A percentile compares a stretch with the other conserved stretches of the same genome.
Conservation (phyloP, 1,139 yeast genomes). For the Petasospora fabianii region DNA sequence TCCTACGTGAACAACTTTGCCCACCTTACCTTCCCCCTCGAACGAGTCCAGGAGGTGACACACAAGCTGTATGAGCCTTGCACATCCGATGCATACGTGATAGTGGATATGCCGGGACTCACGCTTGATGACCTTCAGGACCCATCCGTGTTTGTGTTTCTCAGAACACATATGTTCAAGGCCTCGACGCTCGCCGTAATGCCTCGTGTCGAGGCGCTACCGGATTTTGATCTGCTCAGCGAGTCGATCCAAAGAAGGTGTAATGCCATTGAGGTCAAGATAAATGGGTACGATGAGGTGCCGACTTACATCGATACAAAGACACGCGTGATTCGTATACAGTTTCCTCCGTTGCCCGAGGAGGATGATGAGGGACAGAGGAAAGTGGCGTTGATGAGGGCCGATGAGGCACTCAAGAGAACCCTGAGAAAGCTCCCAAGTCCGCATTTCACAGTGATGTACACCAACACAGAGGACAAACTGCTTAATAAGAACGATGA, state of each 20-base stretch:
- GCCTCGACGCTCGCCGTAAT: slow-evolving; percentile 64
- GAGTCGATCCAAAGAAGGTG: slow-evolving; percentile 28
- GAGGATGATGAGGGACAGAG: slow-evolving; percentile 32
- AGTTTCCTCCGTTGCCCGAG: slow-evolving; percentile 48
- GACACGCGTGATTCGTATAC: slow-evolving; percentile 55
- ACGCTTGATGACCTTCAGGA: slow-evolving; percentile 50
- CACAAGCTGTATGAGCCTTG: slow-evolving; percentile 55
- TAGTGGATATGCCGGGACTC: slow-evolving; percentile 71
- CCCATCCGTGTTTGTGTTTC: slow-evolving; percentile 44
- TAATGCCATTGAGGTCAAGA: slow-evolving; percentile 30
- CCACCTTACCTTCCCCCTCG: slow-evolving; percentile 25
- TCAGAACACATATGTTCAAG: slow-evolving; percentile 51
- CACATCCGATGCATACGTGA: slow-evolving; percentile 63
- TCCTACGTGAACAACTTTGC: slow-evolving; percentile 22
- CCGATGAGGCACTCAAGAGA: slow-evolving; percentile 35
- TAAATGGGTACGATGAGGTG: slow-evolving; percentile 39
- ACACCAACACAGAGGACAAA: slow-evolving; percentile 36
- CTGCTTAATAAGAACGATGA: slow-evolving; percentile 18
- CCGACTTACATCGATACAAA: slow-evolving; percentile 57
- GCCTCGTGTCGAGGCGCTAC: slow-evolving; percentile 45
- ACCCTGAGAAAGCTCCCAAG: slow-evolving; percentile 64
- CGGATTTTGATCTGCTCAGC: slow-evolving; percentile 49
- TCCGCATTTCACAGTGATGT: slow-evolving; percentile 54
- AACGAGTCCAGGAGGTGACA: slow-evolving; percentile 44
- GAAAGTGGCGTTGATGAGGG: slow-evolving; percentile 32